Percentiles rank a stretch among this genome's conserved stretches.
phyloP scores from a whole-genome alignment of 1,284 basidiomycete genomes.

The Agaricales sp. region DNA sequence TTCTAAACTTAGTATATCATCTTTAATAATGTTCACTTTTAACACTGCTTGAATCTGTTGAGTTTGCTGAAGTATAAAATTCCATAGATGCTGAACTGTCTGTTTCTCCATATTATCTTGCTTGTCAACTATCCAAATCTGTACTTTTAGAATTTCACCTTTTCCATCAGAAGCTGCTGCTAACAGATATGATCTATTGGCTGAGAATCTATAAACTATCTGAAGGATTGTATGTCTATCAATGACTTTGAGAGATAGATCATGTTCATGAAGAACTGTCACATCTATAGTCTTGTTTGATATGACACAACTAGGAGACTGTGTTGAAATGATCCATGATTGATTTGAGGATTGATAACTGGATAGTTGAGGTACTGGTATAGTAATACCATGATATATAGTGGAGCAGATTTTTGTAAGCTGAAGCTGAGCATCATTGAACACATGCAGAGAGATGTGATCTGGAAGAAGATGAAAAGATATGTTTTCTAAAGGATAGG shows the following conservation, averaged over 20 bases:
- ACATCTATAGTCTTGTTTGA: conserved; percentile 31
- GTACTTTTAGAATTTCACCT: background rate
- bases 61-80: background rate
- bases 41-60: background rate
- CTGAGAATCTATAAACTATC: conserved; percentile 42
- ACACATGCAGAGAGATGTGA: background rate
- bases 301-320: conserved; percentile 34
- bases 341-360: background rate
- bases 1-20: background rate
- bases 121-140: background rate
- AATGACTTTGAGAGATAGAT: conserved; percentile 49
- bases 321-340: background rate
- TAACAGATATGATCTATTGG: background rate
- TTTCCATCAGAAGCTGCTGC: background rate
- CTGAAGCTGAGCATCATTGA: too few species aligned
- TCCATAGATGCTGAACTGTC: background rate
- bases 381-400: background rate
- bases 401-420: background rate
- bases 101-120: background rate
- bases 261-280: conserved; percentile 32
- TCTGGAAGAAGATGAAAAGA: background rate
- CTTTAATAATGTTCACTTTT: background rate
- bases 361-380: background rate
- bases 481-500: background rate
- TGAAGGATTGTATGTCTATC: conserved; percentile 67